Evolutionary conservation across 208 protist genomes (phyloP).

Genomic region (Wallacemonas sp.): DNA sequence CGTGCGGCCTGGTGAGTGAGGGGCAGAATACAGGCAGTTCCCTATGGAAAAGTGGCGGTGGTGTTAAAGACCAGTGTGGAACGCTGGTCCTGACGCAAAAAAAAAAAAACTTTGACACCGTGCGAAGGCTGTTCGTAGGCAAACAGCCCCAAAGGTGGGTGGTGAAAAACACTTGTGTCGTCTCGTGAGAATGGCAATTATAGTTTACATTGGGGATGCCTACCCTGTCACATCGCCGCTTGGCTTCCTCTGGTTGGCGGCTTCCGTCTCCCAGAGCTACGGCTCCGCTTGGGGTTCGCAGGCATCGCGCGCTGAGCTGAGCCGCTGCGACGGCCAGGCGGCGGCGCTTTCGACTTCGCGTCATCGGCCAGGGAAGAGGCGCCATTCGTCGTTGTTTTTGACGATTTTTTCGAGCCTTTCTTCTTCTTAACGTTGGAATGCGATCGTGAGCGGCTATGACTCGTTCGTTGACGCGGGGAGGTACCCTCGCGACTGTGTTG

Average conservation of each 20-base stretch:
- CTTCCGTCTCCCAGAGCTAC: not conserved
- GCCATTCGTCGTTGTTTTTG: not conserved
- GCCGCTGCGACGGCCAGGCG: not conserved
- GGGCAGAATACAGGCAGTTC: too few species aligned
- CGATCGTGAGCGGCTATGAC: not conserved
- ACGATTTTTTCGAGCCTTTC: slow-evolving; percentile 5
- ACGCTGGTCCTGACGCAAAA: not conserved
- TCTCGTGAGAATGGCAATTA: too few species aligned
- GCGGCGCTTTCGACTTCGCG: not conserved
- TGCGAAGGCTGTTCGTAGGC: not conserved
- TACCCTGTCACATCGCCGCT: not conserved
- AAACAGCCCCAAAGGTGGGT: not conserved
- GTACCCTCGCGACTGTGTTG: not conserved
- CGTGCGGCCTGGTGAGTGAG: too few species aligned
- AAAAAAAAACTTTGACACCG: not conserved
- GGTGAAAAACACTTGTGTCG: too few species aligned
- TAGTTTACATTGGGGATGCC: not conserved
- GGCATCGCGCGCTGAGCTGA: not conserved
- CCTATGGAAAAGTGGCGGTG: not conserved
- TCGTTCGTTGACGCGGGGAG: not conserved
- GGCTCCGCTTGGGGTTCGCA: not conserved
- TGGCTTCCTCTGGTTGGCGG: not conserved
- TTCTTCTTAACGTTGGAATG: slow-evolving; percentile 1
- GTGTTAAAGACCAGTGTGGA: slow-evolving; percentile 7
- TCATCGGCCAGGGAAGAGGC: not conserved